Conservation (phyloP, 768 basidiomycete genomes). For the Mycena pura region DNA sequence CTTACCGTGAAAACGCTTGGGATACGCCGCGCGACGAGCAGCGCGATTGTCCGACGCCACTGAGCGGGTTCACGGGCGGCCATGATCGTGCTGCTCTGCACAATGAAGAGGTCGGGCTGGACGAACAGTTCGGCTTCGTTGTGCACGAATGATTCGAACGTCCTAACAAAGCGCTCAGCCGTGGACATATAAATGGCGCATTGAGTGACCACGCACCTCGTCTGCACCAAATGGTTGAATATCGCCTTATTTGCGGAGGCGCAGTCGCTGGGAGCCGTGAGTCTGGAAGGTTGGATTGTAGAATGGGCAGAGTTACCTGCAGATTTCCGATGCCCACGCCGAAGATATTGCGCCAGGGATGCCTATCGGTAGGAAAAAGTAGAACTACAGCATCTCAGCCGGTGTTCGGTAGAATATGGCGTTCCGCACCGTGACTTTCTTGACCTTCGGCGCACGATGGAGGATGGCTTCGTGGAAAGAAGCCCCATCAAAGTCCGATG, state of each 20-base stretch:
- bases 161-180: neutral
- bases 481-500: neutral
- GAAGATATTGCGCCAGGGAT: neutral
- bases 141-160: constrained; percentile 11
- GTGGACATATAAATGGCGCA: neutral
- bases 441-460: constrained; percentile 1
- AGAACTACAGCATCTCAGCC: neutral
- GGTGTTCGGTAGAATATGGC: neutral
- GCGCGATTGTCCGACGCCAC: constrained; percentile 9
- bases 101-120: constrained; percentile 12
- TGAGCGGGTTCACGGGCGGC: neutral
- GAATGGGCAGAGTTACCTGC: constrained; percentile 2
- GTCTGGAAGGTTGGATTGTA: neutral
- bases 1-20: constrained; percentile 16
- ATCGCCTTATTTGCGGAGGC: neutral
- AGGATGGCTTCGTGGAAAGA: constrained; percentile 13
- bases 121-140: constrained; percentile 15
- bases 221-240: neutral
- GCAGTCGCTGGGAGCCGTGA: constrained; percentile 4
- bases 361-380: neutral
- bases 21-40: constrained; percentile 8
- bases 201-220: neutral
- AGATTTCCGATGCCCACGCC: neutral
- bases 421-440: constrained; percentile 1
- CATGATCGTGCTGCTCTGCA: neutral